Base-by-base conservation (phyloP, 306 rosid genomes). In the Ormosia semicastrata region DNA sequence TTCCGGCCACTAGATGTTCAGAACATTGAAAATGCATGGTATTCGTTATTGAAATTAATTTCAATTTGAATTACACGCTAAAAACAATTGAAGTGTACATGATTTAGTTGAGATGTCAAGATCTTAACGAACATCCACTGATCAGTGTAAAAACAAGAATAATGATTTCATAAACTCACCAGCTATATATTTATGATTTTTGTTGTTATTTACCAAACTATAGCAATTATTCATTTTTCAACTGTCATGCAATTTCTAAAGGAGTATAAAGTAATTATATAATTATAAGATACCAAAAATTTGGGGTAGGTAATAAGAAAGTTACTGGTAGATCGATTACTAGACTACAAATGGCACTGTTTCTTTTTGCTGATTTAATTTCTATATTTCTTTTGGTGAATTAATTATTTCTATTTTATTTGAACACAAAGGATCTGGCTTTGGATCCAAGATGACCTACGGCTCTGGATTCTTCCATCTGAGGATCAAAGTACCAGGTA, bases 401-500 rank as follows among this genome's bases (percentile, higher is more conserved):
- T 66, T 54, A 9, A 41, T 2, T 43, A 24, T 24, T 24, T 69
- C 4, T 4, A 59, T 59, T 62, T 43, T 33, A 40, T 80, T 17
- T 57, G 6, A 46, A 44, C 33, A 11, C 0, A 18, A 71, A 82
- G 94, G 94, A n/a, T 80, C 91, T 54, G 92, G 92, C 7, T 84
- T 91, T 78, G 87, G 36, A 63, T 89, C 95, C 50, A 87, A 87
- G 69, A 70, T 69, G 79, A 80, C 32, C 37, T 89, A 89, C 10
- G 86, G 85, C 29, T 87, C 91, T 40, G 92, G 92, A 71, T 87
- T 82, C 17, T 87, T 91, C 69, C 75, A 84, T 46, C 2, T 87
- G 84, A 77, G 77, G 85, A 87, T 84, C 64, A 89, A 87, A 83
- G 79, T 91, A 66, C 92, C 93, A 2, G 68, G 32, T 2, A 78